phyloP scores from a whole-genome alignment of 768 basidiomycete species.

The Rhodotorula kratochvilovae region DNA sequence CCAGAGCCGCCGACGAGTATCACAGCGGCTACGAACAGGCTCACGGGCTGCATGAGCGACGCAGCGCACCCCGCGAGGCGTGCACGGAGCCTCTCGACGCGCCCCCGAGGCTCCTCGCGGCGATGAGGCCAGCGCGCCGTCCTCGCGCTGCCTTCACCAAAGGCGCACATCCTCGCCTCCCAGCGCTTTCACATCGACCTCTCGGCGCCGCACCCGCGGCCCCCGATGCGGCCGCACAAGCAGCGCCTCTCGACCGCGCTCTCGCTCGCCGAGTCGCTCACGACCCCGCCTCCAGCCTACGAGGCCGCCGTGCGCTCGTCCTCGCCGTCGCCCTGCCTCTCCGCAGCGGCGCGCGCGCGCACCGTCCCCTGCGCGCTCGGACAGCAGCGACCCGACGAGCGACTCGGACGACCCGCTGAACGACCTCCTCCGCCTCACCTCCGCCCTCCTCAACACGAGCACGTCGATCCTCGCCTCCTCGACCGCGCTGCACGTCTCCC shows the following conservation, averaged over 20 bases:
- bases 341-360: neutral
- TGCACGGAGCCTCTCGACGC: no score
- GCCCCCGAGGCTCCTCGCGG: no score
- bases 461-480: slow-evolving; percentile 4
- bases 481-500: neutral
- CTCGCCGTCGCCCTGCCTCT: neutral
- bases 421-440: slow-evolving; percentile 7
- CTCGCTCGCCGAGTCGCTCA: slow-evolving; percentile 1
- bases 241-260: neutral
- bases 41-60: no score
- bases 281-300: neutral
- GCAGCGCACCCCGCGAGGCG: no score
- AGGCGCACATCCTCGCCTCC: no score
- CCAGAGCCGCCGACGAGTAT: no score
- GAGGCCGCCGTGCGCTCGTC: neutral
- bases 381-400: neutral
- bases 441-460: neutral
- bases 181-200: neutral
- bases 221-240: neutral
- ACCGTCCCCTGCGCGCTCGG: neutral
- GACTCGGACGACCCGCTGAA: slow-evolving; percentile 8
- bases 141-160: no score
- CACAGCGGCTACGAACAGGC: no score
- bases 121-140: no score
- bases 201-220: neutral